A percentile compares a stretch with the other conserved stretches of the same genome.
Evolutionary conservation across 306 rosid species (phyloP).

Genomic region (Cicer pinnatifidum): DNA sequence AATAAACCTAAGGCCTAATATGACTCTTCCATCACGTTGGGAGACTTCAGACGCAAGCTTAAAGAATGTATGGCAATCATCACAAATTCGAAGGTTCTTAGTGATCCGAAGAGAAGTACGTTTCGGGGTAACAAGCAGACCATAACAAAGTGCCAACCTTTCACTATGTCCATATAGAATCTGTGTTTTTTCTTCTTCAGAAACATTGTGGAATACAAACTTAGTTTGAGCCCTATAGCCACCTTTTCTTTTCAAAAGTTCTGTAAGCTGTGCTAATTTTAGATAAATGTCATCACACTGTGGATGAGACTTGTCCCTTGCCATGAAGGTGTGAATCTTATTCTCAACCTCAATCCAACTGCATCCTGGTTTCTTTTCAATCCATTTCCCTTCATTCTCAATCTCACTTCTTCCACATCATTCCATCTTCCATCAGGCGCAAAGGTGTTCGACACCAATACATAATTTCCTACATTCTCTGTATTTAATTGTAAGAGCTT

Average conservation of each 20-base stretch:
- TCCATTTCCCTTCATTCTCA: constrained; percentile 70
- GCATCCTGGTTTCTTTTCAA: constrained; percentile 77
- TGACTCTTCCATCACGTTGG: too few relatives aligned
- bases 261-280: constrained; percentile 57
- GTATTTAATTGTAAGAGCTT: constrained; percentile 64
- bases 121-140: constrained; percentile 56
- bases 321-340: constrained; percentile 63
- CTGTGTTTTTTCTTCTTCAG: constrained; percentile 64
- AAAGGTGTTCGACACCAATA: constrained; percentile 65
- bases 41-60: constrained; percentile 66
- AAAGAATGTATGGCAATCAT: constrained; percentile 73
- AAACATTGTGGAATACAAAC: constrained; percentile 69
- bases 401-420: constrained; percentile 67
- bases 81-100: constrained; percentile 72
- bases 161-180: constrained; percentile 75
- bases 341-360: constrained; percentile 76
- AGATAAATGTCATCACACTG: constrained; percentile 52
- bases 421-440: constrained; percentile 74
- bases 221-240: constrained; percentile 67
- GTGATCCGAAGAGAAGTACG: constrained; percentile 59
- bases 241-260: constrained; percentile 53
- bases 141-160: constrained; percentile 74
- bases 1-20: too few relatives aligned
- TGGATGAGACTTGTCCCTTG: constrained; percentile 79
- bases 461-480: constrained; percentile 70